These are phyloP conservation scores for Zoysia japonica DNA, from an alignment of 176 grass and related monocot genomes.

Conservation along the genomic window DNA sequence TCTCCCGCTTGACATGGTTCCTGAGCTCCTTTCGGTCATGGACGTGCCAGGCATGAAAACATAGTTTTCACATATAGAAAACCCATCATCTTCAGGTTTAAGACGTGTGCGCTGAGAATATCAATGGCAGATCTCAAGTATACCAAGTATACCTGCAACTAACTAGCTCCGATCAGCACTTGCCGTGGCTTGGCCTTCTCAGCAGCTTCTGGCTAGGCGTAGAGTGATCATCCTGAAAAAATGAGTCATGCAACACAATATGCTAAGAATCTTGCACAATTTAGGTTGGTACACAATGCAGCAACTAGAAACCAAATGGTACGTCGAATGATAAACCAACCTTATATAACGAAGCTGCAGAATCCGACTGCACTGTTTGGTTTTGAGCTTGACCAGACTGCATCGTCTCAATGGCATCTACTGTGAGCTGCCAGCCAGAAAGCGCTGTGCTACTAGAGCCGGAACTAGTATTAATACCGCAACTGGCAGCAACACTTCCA, in stretches of 20 bases:
- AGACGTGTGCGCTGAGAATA: not conserved
- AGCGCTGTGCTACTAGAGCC: slow-evolving; percentile 43
- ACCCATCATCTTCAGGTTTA: not conserved
- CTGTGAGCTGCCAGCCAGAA: slow-evolving; percentile 90
- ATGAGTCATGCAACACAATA: slow-evolving; percentile 1
- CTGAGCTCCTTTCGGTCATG: not conserved
- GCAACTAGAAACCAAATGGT: not conserved
- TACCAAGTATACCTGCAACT: not conserved
- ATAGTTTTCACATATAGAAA: slow-evolving; percentile 26
- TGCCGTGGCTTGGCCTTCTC: slow-evolving; percentile 70
- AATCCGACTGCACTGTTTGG: slow-evolving; percentile 83
- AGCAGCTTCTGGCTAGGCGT: slow-evolving; percentile 67
- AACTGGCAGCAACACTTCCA: slow-evolving; percentile 75
- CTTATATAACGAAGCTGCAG: slow-evolving; percentile 93
- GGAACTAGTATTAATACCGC: slow-evolving; percentile 57
- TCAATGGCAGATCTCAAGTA: not conserved
- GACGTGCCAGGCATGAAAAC: not conserved
- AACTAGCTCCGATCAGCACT: slow-evolving; percentile 42
- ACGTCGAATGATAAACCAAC: not conserved
- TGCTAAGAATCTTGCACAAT: not conserved
- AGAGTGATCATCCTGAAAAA: slow-evolving; percentile 77
- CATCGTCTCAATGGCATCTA: slow-evolving; percentile 80
- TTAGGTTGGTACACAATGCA: not conserved
- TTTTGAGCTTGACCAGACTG: slow-evolving; percentile 81
- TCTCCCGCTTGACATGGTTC: not conserved